A percentile compares a stretch with the other conserved stretches of the same genome.
These are phyloP conservation scores for Wickerhamiella hasegawae DNA, from an alignment of 805 yeast genomes.

Conservation along the genomic window DNA sequence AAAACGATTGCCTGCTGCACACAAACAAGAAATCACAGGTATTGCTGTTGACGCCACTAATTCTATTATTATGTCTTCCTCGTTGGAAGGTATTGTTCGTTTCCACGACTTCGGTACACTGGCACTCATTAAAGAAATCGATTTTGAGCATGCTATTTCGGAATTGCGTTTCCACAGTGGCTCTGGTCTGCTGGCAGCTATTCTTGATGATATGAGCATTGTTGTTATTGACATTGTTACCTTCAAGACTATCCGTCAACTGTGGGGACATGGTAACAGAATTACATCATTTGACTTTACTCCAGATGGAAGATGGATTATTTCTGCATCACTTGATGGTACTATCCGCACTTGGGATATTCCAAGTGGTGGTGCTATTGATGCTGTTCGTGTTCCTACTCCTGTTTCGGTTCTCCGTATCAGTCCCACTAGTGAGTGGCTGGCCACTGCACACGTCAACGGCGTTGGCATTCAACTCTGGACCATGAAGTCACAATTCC, in stretches of 20 bases:
- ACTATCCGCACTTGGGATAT: slow-evolving; percentile 94
- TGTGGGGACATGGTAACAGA: slow-evolving; percentile 81
- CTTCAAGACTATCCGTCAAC: slow-evolving; percentile 65
- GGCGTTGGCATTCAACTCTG: slow-evolving; percentile 85
- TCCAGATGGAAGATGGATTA: slow-evolving; percentile 91
- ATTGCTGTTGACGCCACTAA: slow-evolving; percentile 83
- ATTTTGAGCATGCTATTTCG: slow-evolving; percentile 64
- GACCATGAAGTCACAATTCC: slow-evolving; percentile 82
- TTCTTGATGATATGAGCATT: slow-evolving; percentile 73
- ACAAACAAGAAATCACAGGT: slow-evolving; percentile 59
- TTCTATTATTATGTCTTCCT: slow-evolving; percentile 68
- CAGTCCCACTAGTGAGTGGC: slow-evolving; percentile 74
- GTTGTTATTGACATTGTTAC: slow-evolving; percentile 72
- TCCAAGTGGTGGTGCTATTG: slow-evolving; percentile 93
- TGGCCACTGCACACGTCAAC: slow-evolving; percentile 83
- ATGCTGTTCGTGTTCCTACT: slow-evolving; percentile 61
- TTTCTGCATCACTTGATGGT: slow-evolving; percentile 66
- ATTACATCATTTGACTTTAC: slow-evolving; percentile 80
- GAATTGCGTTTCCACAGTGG: slow-evolving; percentile 60
- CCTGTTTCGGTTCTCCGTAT: slow-evolving; percentile 72
- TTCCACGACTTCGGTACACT: slow-evolving; percentile 73
- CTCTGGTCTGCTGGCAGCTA: slow-evolving; percentile 72
- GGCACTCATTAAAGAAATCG: slow-evolving; percentile 46
- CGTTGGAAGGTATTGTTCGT: slow-evolving; percentile 78
- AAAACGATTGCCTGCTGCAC: slow-evolving; percentile 52